Conservation (phyloP, 495 filamentous ascomycete species). For the Pseudoneurospora amorphoporcata region DNA sequence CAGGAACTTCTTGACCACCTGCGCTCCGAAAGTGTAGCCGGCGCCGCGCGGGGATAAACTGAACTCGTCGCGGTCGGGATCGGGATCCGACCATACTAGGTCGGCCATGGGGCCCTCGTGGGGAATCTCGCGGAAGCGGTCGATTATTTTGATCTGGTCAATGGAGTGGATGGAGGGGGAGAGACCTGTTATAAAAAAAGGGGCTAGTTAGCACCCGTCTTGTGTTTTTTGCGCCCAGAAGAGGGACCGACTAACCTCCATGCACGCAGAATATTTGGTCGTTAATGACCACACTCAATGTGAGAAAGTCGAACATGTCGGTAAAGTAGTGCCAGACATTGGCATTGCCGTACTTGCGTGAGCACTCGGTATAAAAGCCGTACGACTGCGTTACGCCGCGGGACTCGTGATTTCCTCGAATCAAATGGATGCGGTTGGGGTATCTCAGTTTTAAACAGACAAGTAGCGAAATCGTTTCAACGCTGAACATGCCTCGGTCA, state of each 20-base stretch:
- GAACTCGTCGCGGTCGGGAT: constrained; percentile 93
- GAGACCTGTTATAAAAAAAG: constrained; percentile 41
- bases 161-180: constrained; percentile 96
- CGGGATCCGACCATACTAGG: constrained; percentile 94
- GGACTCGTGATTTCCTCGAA: constrained; percentile 94
- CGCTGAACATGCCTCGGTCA: constrained; percentile 91
- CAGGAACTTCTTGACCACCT: constrained; percentile 95
- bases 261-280: constrained; percentile 98
- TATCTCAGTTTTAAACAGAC: constrained; percentile 92
- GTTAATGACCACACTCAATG: constrained; percentile 92
- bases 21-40: constrained; percentile 93
- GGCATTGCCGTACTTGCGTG: constrained; percentile 92
- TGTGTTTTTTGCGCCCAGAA: neutral
- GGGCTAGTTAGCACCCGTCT: neutral
- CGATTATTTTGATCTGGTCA: constrained; percentile 98
- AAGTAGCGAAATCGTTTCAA: constrained; percentile 93
- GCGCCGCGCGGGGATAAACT: constrained; percentile 86
- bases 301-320: constrained; percentile 99
- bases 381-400: constrained; percentile 97
- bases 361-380: constrained; percentile 97
- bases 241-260: constrained; percentile 44
- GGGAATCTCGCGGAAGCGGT: constrained; percentile 94
- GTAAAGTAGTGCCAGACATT: constrained; percentile 99
- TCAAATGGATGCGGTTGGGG: constrained; percentile 82
- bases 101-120: constrained; percentile 99